Evolutionary conservation across 768 basidiomycete genomes (phyloP).

Genomic region (Panaeolus cyanescens): DNA sequence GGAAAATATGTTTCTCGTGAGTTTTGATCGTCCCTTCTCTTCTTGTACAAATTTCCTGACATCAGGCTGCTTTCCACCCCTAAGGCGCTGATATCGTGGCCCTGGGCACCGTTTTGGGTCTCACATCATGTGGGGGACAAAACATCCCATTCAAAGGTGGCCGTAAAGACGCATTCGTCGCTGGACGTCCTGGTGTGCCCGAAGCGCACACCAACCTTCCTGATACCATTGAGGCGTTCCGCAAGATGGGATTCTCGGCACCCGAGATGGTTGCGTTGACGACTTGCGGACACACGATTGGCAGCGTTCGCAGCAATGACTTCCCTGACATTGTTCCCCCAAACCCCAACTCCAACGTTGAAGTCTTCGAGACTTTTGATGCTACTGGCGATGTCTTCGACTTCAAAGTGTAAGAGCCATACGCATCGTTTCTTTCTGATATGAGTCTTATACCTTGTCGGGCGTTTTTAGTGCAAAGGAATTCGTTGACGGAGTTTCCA

Average conservation of each 20-base stretch:
- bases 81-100: conserved; percentile 40
- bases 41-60: not conserved
- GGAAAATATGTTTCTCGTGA: conserved; percentile 38
- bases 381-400: conserved; percentile 31
- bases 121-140: conserved; percentile 39
- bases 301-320: conserved; percentile 36
- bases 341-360: conserved; percentile 14
- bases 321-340: conserved; percentile 34
- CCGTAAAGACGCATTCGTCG: conserved; percentile 35
- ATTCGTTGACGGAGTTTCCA: conserved; percentile 36
- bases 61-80: not conserved
- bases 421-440: too few species aligned
- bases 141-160: conserved; percentile 39
- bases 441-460: not conserved
- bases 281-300: conserved; percentile 43
- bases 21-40: conserved; percentile 10
- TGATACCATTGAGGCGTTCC: conserved; percentile 30
- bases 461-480: conserved; percentile 30
- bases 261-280: conserved; percentile 41
- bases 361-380: conserved; percentile 28
- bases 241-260: conserved; percentile 32
- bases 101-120: conserved; percentile 34
- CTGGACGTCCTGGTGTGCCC: conserved; percentile 38
- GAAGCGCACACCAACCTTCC: conserved; percentile 32
- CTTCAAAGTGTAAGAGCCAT: conserved; percentile 26